phyloP scores from a whole-genome alignment of 1,139 yeast genomes.

The Saccharomycopsis crataegensis region DNA sequence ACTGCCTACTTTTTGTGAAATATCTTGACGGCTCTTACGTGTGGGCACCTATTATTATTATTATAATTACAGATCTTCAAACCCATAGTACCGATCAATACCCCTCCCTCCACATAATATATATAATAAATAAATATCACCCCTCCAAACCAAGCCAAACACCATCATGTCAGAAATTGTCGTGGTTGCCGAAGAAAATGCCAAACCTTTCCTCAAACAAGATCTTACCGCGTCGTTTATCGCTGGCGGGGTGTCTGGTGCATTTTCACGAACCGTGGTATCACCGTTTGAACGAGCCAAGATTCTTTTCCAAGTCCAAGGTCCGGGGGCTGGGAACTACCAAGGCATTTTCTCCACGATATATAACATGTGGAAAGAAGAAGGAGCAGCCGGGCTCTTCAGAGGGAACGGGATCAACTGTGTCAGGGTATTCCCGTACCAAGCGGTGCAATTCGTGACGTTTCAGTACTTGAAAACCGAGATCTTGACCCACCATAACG shows the following conservation, averaged over 20 bases:
- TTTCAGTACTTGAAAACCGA: constrained; percentile 63
- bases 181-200: not conserved
- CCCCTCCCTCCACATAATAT: too few species aligned
- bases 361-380: constrained; percentile 73
- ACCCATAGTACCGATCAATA: too few species aligned
- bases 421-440: constrained; percentile 82
- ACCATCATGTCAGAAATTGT: too few species aligned
- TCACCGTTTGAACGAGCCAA: constrained; percentile 95
- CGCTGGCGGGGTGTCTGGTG: constrained; percentile 85
- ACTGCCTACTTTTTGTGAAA: too few species aligned
- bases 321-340: constrained; percentile 60
- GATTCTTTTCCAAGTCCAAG: constrained; percentile 84
- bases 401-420: constrained; percentile 91
- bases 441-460: constrained; percentile 89
- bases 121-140: too few species aligned
- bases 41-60: too few species aligned
- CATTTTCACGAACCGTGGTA: constrained; percentile 84
- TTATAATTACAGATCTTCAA: too few species aligned
- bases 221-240: constrained; percentile 58
- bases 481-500: constrained; percentile 26
- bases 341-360: constrained; percentile 74
- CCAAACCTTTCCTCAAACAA: constrained; percentile 23
- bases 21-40: too few species aligned
- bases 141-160: too few species aligned
- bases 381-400: constrained; percentile 82